Evolutionary conservation across 192 early-diverging fungal genomes (phyloP), one percentile per base, ranked within the genome.

Genomic region (Spizellomyces punctatus): DNA sequence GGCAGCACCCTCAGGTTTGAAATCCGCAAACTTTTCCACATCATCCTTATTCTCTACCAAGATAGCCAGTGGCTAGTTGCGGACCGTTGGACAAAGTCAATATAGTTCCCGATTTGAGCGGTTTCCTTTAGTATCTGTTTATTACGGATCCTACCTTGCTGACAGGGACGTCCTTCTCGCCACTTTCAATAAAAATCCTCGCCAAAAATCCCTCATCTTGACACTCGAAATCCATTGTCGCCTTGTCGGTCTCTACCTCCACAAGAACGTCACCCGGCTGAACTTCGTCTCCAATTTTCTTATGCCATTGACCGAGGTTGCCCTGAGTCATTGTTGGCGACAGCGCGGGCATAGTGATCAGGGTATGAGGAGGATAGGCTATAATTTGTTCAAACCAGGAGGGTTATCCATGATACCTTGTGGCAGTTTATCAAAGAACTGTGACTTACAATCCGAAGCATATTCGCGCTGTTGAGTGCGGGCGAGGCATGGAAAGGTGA

Each of bases 201-300:
- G 94, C 97, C 58, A 99, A 76, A 66, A 89, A 93, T 17, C 97
- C 97, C 72, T 99, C 97, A 69, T 99, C 97, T 81, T 98, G 95
- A 71, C 93, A 96, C 79, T 99, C 97, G 65, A 99, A 95, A 76
- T 99, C 97, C 95, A 99, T 98, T 79, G 94, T 92, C 10, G 97
- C 97, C 91, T 99, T 99, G 78, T 99, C 97, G 41, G 97, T 99
- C 79, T 99, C 97, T 65, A 99, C 94, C 79, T 96, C 96, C 22
- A 95, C 88, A 48, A 99, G 79, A 46, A 96, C 89, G 78, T 99
- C 97, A 50, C 97, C 97, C 42, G 95, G 90, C 19, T 80, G 71
- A 67, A 96, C 85, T 63, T 88, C 79, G 77, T 99, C 97, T 42
- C 97, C 96, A 67, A 96, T 88, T 77, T 93, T 89, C 81, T 99